Conservation (phyloP, 306 rosid genomes). For the Trichosanthes cucumerina region DNA sequence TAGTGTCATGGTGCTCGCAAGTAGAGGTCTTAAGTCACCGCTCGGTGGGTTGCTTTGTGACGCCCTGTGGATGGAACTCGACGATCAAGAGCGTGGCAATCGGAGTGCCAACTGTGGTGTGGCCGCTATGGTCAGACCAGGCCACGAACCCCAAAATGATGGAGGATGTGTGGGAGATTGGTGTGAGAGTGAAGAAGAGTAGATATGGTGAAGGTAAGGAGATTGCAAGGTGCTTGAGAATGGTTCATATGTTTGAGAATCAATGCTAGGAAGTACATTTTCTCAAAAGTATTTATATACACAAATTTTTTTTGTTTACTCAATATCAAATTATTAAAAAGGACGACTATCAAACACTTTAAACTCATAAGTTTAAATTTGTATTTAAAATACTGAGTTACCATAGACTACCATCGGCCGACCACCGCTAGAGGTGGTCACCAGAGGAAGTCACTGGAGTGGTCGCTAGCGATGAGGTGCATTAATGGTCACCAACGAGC, state of each 20-base stretch:
- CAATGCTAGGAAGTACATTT: not conserved
- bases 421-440: no score
- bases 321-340: no score
- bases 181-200: not conserved
- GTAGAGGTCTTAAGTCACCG: not conserved
- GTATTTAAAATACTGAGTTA: no score
- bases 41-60: not conserved
- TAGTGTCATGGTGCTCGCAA: constrained; percentile 8
- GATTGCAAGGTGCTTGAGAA: not conserved
- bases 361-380: no score
- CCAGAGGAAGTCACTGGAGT: no score
- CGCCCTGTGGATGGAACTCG: not conserved
- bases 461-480: no score
- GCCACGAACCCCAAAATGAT: not conserved
- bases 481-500: no score
- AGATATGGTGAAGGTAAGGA: not conserved
- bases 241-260: not conserved
- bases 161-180: not conserved
- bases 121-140: not conserved
- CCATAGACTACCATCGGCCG: no score
- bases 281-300: no score
- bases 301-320: no score
- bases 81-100: not conserved
- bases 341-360: no score
- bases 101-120: not conserved